Evolutionary conservation across 2,329 filamentous ascomycete genomes (phyloP).

Genomic region (Aspergillus latus): DNA sequence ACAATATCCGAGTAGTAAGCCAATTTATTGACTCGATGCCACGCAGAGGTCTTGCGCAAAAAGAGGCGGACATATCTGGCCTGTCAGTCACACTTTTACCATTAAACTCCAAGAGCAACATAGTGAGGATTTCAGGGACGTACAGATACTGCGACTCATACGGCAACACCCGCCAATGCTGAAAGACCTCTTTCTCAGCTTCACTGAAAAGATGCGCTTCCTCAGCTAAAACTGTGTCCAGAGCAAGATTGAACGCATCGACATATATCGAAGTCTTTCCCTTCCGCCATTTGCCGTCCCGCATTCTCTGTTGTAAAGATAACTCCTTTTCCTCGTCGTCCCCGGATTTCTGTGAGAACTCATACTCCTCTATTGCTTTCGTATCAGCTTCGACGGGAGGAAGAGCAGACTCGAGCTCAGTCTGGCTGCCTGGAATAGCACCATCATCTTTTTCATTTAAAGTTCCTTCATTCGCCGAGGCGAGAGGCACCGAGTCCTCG

Average conservation of each 20-base stretch:
- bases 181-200: slow-evolving; percentile 74
- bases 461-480: neutral
- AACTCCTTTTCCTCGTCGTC: slow-evolving; percentile 27
- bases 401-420: slow-evolving; percentile 70
- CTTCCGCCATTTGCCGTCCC: slow-evolving; percentile 64
- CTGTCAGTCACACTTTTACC: slow-evolving; percentile 3
- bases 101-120: neutral
- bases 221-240: slow-evolving; percentile 85
- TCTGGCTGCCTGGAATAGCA: slow-evolving; percentile 48
- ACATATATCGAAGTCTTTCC: slow-evolving; percentile 91
- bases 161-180: slow-evolving; percentile 67
- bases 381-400: slow-evolving; percentile 66
- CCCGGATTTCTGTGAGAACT: slow-evolving; percentile 64
- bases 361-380: slow-evolving; percentile 76
- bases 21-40: slow-evolving; percentile 79
- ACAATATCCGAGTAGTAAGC: slow-evolving; percentile 81
- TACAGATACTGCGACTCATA: slow-evolving; percentile 93
- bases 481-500: slow-evolving; percentile 26
- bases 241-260: slow-evolving; percentile 90
- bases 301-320: slow-evolving; percentile 51
- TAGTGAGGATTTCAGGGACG: slow-evolving; percentile 32
- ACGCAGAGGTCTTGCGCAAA: slow-evolving; percentile 83
- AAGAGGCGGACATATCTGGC: slow-evolving; percentile 86
- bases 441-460: slow-evolving; percentile 8
- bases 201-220: slow-evolving; percentile 84